Evolutionary conservation across 768 basidiomycete genomes (phyloP), one percentile per base, ranked within the genome.

Genomic region (Rhodotorula babjevae): DNA sequence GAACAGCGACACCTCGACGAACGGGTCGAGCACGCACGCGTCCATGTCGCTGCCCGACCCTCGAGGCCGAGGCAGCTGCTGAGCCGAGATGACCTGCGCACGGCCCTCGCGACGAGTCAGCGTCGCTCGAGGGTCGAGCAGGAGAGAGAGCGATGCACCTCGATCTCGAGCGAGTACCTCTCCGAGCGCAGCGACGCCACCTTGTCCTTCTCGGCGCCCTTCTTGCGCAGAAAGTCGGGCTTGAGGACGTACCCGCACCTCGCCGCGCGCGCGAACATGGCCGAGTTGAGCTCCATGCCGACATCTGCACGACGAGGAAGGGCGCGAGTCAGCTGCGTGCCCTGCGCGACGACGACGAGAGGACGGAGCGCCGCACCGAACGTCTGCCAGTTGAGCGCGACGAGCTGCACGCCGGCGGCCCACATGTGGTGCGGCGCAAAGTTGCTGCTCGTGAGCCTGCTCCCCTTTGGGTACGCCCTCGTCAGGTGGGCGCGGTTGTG

Each of bases 341-440:
- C 9, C 36, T 4, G 36, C 36, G 5, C 36, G 36, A 5, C 36
- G 36, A 36, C 36, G 33, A 62, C 46, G 10, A 19, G 16, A 36
- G 27, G 15, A 23, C 36, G 9, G 36, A 9, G 11, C 0, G 1
- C 83, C 88, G 67, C 78, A 94, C 93, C 93, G 75, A 88, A 88
- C 0, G 93, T 98, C 81, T 99, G 95, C 93, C 93, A 98, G 81
- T 99, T 99, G 66, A 99, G 85, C 15, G 95, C 93, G 0, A 93
- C 93, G 11, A 97, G 81, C 80, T 97, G 94, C 21, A 87, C 86
- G 0, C 95, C 95, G 4, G 87, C 87, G 1, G 87, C 87, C 95
- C 95, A 99, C 79, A 87, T 93, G 27, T 87, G 85, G 81, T 93
- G 88, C 14, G 94, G 94, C 72, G 90, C 85, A 77, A 89, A 97